These are phyloP conservation scores for Leavenworthia alabamica DNA, from an alignment of 345 rosid species.

Conservation along the genomic window DNA sequence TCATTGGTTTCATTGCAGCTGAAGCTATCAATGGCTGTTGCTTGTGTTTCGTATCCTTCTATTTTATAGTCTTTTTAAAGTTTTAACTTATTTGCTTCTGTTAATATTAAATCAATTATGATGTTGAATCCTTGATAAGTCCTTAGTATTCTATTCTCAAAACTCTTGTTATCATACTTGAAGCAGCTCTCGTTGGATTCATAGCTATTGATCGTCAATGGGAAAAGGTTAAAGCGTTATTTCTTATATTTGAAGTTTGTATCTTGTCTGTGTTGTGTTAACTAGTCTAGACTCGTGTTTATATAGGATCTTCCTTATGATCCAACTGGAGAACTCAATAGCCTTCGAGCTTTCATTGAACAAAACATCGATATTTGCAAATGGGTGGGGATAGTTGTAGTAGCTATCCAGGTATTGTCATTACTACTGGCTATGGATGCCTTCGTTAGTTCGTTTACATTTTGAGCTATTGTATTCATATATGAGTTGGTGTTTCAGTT, in stretches of 20 bases:
- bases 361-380: slow-evolving; percentile 63
- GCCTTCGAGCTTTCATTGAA: slow-evolving; percentile 61
- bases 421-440: too few species aligned
- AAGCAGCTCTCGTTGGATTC: slow-evolving; percentile 72
- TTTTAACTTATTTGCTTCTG: too few species aligned
- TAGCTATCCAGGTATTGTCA: slow-evolving; percentile 76
- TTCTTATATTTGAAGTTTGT: neutral
- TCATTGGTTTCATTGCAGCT: slow-evolving; percentile 90
- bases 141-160: slow-evolving; percentile 65
- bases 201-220: slow-evolving; percentile 73
- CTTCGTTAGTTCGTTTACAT: too few species aligned
- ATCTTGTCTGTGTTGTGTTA: neutral
- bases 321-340: slow-evolving; percentile 86
- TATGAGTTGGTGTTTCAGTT: slow-evolving; percentile 39
- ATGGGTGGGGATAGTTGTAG: slow-evolving; percentile 74
- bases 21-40: slow-evolving; percentile 79
- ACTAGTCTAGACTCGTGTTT: neutral
- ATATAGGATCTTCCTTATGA: slow-evolving; percentile 41
- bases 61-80: neutral
- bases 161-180: slow-evolving; percentile 51
- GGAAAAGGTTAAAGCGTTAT: slow-evolving; percentile 56
- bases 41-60: slow-evolving; percentile 94
- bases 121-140: slow-evolving; percentile 22
- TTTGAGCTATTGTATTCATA: neutral
- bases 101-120: too few species aligned